A percentile compares a stretch with the other conserved stretches of the same genome.
Evolutionary conservation across 164 flowering plant species (phyloP).

Genomic region (Euptelea pleiosperma): DNA sequence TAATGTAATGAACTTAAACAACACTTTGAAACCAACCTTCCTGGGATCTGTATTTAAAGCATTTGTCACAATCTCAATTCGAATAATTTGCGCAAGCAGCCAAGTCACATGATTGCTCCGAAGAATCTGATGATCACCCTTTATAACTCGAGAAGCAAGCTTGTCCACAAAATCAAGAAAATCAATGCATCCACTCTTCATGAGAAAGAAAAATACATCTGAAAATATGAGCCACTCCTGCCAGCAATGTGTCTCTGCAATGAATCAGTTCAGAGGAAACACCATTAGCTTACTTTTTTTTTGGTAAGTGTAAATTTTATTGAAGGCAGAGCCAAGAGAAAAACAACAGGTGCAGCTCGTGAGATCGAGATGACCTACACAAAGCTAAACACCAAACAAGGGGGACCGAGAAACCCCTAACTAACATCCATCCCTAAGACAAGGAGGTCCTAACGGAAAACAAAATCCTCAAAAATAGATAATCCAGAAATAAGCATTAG

Average conservation of each 20-base stretch:
- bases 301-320: no score
- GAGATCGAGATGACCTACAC: no score
- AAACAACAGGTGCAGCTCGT: no score
- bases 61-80: constrained; percentile 85
- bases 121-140: constrained; percentile 63
- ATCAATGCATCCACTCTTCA: constrained; percentile 95
- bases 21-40: constrained; percentile 52
- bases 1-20: constrained; percentile 2
- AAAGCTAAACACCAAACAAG: no score
- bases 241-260: constrained; percentile 87
- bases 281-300: not conserved
- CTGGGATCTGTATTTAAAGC: constrained; percentile 78
- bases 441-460: no score
- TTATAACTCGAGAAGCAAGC: constrained; percentile 63
- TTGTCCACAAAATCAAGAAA: constrained; percentile 97
- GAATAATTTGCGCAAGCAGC: constrained; percentile 86
- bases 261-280: constrained; percentile 7
- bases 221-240: constrained; percentile 95
- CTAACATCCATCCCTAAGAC: no score
- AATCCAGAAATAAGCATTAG: no score
- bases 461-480: no score
- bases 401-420: no score
- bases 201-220: constrained; percentile 80
- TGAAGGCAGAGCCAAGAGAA: no score
- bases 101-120: constrained; percentile 94